A percentile compares a stretch with the other conserved stretches of the same genome.
phyloP scores from a whole-genome alignment of 495 filamentous ascomycete species.

The Lepidopterella palustris region DNA sequence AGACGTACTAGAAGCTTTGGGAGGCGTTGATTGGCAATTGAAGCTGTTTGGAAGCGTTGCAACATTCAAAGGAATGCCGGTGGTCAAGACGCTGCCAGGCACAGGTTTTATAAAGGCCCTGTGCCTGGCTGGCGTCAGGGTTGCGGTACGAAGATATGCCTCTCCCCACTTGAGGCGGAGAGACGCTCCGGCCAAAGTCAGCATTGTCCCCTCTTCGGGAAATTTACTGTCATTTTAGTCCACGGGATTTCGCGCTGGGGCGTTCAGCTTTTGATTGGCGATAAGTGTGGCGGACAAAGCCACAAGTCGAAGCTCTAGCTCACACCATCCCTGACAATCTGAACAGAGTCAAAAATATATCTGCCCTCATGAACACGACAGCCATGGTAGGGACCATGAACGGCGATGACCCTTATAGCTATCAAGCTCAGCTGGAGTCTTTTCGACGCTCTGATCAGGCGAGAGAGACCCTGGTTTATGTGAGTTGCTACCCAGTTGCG shows the following conservation, averaged over 20 bases:
- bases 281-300: not conserved
- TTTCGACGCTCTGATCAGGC: conserved; percentile 25
- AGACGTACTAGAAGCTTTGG: not conserved
- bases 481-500: conserved; percentile 1
- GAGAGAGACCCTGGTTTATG: conserved; percentile 20
- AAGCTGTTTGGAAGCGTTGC: not conserved
- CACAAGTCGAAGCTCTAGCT: not conserved
- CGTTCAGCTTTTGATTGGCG: not conserved
- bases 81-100: not conserved
- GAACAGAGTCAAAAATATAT: not conserved
- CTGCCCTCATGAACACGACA: not conserved
- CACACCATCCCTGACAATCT: not conserved
- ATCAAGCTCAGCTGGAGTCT: conserved; percentile 19
- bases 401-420: conserved; percentile 12
- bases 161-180: not conserved
- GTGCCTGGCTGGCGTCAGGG: not conserved
- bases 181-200: not conserved
- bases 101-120: not conserved
- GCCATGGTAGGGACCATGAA: conserved; percentile 7
- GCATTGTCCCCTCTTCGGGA: not conserved
- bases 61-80: not conserved
- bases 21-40: not conserved
- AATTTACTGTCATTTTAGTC: not conserved
- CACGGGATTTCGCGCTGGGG: too few relatives aligned
- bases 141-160: not conserved